A percentile compares a stretch with the other conserved stretches of the same genome.
phyloP scores from a whole-genome alignment of 345 rosid genomes.

The Iberis pinnata region DNA sequence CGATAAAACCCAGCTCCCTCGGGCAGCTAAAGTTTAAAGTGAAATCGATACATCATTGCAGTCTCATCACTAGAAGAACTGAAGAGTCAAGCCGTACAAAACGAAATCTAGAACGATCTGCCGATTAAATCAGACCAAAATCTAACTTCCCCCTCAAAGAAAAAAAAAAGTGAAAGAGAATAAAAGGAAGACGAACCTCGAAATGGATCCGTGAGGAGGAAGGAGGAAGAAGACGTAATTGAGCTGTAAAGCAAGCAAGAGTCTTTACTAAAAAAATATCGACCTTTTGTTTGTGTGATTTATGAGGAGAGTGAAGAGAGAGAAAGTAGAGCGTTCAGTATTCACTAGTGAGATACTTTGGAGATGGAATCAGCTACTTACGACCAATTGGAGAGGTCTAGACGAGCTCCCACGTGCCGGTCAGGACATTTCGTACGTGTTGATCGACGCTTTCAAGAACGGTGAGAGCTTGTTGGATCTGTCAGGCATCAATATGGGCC shows the following conservation, averaged over 20 bases:
- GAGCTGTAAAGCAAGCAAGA: constrained; percentile 43
- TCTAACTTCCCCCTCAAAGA: not conserved
- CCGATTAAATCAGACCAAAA: constrained; percentile 12
- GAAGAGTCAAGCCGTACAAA: constrained; percentile 21
- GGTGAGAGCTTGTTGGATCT: not conserved
- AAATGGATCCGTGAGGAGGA: constrained; percentile 44
- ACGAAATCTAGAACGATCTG: constrained; percentile 14
- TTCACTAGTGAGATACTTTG: constrained; percentile 9
- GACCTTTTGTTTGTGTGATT: constrained; percentile 11
- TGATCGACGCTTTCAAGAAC: constrained; percentile 46
- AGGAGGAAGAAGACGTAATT: constrained; percentile 31
- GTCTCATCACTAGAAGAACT: constrained; percentile 16
- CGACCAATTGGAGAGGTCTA: constrained; percentile 17
- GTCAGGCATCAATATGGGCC: constrained; percentile 1
- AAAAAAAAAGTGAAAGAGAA: not conserved
- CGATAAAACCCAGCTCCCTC: constrained; percentile 11
- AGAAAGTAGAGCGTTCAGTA: constrained; percentile 14
- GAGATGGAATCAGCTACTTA: constrained; percentile 24
- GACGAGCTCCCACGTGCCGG: constrained; percentile 25
- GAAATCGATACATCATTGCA: constrained; percentile 8
- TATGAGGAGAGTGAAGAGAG: constrained; percentile 32
- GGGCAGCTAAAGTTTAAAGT: constrained; percentile 5
- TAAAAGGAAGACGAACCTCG: constrained; percentile 16
- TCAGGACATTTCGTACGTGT: constrained; percentile 43
- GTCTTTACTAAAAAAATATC: constrained; percentile 10